Evolutionary conservation across 495 filamentous ascomycete species (phyloP).

Genomic region (Aspergillus taichungensis): DNA sequence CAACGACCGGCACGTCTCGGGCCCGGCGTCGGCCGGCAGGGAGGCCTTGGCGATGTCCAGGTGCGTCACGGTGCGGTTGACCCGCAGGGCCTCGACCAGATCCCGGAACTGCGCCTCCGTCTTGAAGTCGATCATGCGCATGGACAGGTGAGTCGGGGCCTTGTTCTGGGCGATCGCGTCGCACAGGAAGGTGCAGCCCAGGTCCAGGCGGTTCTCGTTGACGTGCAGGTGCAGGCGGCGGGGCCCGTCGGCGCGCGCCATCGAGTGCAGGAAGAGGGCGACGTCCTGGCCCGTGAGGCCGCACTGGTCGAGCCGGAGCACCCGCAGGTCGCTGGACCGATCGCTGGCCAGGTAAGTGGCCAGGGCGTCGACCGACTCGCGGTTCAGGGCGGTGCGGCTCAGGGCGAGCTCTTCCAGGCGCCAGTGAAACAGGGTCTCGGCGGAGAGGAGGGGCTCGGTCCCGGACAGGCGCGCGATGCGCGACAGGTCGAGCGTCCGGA

Average conservation of each 20-base stretch:
- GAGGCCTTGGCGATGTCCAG: slow-evolving; percentile 88
- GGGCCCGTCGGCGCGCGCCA: slow-evolving; percentile 44
- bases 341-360: slow-evolving; percentile 53
- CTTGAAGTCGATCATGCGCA: slow-evolving; percentile 81
- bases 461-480: slow-evolving; percentile 55
- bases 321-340: slow-evolving; percentile 55
- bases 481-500: slow-evolving; percentile 65
- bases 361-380: slow-evolving; percentile 47
- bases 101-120: slow-evolving; percentile 67
- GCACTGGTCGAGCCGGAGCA: slow-evolving; percentile 70
- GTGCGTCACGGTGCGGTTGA: slow-evolving; percentile 63
- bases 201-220: slow-evolving; percentile 74
- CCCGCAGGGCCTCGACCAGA: slow-evolving; percentile 60
- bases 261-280: slow-evolving; percentile 67
- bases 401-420: slow-evolving; percentile 65
- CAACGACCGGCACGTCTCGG: slow-evolving; percentile 65
- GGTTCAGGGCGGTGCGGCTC: slow-evolving; percentile 55
- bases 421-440: slow-evolving; percentile 64
- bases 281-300: slow-evolving; percentile 69
- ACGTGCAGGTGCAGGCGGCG: slow-evolving; percentile 69
- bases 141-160: slow-evolving; percentile 63
- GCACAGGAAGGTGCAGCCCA: slow-evolving; percentile 59
- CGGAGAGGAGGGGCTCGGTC: slow-evolving; percentile 53
- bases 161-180: slow-evolving; percentile 54
- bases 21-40: slow-evolving; percentile 66